Evolutionary conservation across 306 rosid species (phyloP).

Genomic region (Quercus mongolica): DNA sequence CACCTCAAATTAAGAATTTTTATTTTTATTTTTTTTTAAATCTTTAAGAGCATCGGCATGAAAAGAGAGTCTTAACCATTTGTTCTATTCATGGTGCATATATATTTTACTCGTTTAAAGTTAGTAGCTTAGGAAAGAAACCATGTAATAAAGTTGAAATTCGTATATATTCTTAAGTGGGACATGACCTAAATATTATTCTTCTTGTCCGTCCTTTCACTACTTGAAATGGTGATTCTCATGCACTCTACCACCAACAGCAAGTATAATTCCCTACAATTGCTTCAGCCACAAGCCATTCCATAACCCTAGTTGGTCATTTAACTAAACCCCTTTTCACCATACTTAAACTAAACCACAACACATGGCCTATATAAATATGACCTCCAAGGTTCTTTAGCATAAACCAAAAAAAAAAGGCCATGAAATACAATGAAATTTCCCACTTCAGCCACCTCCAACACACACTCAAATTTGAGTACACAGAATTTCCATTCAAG

Average conservation of each 20-base stretch:
- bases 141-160: conserved; percentile 29
- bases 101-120: background rate
- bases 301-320: background rate
- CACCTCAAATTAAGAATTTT: too few relatives aligned
- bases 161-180: conserved; percentile 43
- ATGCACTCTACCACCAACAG: conserved; percentile 33
- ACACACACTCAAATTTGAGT: conserved; percentile 75
- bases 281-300: conserved; percentile 61
- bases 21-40: too few relatives aligned
- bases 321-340: background rate
- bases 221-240: conserved; percentile 49
- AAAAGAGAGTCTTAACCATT: background rate
- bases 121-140: background rate
- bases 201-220: conserved; percentile 43
- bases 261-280: background rate
- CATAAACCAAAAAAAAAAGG: background rate
- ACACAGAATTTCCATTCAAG: conserved; percentile 77
- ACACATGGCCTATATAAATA: conserved; percentile 11
- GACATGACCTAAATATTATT: conserved; percentile 32
- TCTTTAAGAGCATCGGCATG: background rate
- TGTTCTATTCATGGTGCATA: background rate
- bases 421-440: conserved; percentile 74
- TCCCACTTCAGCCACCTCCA: conserved; percentile 81
- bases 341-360: background rate
- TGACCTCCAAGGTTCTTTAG: conserved; percentile 2